Percentiles rank a stretch among this genome's conserved stretches.
Conservation (phyloP, 2,329 filamentous ascomycete genomes). For the Fusarium concolor region DNA sequence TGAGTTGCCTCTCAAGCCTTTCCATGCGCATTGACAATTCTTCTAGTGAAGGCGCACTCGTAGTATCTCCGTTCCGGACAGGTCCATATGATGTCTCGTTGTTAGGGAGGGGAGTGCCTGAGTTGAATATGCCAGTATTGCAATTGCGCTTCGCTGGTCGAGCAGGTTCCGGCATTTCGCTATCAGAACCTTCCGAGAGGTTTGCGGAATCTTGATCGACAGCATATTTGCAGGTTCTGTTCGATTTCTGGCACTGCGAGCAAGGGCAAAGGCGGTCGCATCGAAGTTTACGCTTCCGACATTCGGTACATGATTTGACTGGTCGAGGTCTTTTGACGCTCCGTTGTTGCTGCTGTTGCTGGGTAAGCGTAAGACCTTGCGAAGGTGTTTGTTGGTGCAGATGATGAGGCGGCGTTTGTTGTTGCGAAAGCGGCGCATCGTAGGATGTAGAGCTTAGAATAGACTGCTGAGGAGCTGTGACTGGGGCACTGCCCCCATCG, state of each 20-base stretch:
- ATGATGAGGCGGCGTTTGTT: constrained; percentile 45
- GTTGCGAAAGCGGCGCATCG: constrained; percentile 44
- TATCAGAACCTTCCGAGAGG: constrained; percentile 63
- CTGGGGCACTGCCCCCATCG: constrained; percentile 35
- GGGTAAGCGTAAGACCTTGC: constrained; percentile 37
- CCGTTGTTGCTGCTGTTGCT: constrained; percentile 51
- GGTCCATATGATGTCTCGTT: constrained; percentile 44
- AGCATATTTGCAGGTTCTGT: constrained; percentile 64
- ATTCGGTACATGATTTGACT: constrained; percentile 68
- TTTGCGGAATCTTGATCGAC: constrained; percentile 61
- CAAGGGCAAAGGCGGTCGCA: constrained; percentile 69
- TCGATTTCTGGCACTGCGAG: constrained; percentile 69
- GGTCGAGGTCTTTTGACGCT: constrained; percentile 66
- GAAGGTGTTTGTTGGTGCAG: constrained; percentile 46
- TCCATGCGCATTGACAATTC: constrained; percentile 64
- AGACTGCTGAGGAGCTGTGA: constrained; percentile 29
- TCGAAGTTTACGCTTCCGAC: constrained; percentile 67
- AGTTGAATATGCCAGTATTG: constrained; percentile 43
- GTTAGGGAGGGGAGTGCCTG: constrained; percentile 35
- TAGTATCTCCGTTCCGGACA: constrained; percentile 50
- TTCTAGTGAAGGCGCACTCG: constrained; percentile 55
- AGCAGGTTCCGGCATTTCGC: constrained; percentile 48
- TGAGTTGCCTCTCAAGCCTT: constrained; percentile 63
- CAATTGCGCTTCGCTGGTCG: constrained; percentile 57
- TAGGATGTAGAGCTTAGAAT: constrained; percentile 40